Percentiles rank a stretch among this genome's conserved stretches.
Evolutionary conservation across 371 early-diverging fungal species (phyloP).

Genomic region (Homolaphlyctis polyrhiza): DNA sequence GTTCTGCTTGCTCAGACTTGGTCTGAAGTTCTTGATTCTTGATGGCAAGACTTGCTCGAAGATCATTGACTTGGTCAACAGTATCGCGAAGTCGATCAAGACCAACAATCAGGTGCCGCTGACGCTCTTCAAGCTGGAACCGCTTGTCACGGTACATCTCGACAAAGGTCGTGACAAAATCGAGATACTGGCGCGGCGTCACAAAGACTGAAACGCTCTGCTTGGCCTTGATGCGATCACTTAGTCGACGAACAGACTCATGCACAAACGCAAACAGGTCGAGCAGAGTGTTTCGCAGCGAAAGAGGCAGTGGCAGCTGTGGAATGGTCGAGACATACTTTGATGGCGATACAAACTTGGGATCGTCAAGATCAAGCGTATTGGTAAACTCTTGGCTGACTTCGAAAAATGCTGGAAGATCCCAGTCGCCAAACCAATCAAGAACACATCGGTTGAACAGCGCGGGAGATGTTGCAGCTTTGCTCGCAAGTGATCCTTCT

Average conservation of each 20-base stretch:
- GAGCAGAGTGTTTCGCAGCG: slow-evolving; percentile 74
- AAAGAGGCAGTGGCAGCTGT: slow-evolving; percentile 58
- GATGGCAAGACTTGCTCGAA: slow-evolving; percentile 81
- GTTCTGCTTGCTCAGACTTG: slow-evolving; percentile 90
- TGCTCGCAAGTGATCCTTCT: slow-evolving; percentile 84
- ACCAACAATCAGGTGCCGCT: slow-evolving; percentile 96
- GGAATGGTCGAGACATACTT: not conserved
- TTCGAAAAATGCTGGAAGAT: slow-evolving; percentile 95
- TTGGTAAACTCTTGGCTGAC: slow-evolving; percentile 94
- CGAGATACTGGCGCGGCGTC: slow-evolving; percentile 96
- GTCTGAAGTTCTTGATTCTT: slow-evolving; percentile 82
- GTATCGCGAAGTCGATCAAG: slow-evolving; percentile 94
- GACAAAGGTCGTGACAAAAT: slow-evolving; percentile 93
- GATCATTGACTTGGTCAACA: slow-evolving; percentile 92
- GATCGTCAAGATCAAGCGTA: slow-evolving; percentile 80
- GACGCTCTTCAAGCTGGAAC: slow-evolving; percentile 95
- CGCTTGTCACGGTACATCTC: slow-evolving; percentile 88
- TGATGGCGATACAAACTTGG: slow-evolving; percentile 54
- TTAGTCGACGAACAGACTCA: slow-evolving; percentile 81
- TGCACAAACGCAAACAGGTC: slow-evolving; percentile 92
- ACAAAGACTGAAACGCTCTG: slow-evolving; percentile 79
- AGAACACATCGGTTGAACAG: slow-evolving; percentile 99
- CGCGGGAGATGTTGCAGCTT: slow-evolving; percentile 97
- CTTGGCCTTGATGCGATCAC: slow-evolving; percentile 75
- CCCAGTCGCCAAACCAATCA: slow-evolving; percentile 99